Evolutionary conservation across 2,329 filamentous ascomycete species (phyloP), one percentile per base, ranked within the genome.

Genomic region (Paradendryphiella salina): DNA sequence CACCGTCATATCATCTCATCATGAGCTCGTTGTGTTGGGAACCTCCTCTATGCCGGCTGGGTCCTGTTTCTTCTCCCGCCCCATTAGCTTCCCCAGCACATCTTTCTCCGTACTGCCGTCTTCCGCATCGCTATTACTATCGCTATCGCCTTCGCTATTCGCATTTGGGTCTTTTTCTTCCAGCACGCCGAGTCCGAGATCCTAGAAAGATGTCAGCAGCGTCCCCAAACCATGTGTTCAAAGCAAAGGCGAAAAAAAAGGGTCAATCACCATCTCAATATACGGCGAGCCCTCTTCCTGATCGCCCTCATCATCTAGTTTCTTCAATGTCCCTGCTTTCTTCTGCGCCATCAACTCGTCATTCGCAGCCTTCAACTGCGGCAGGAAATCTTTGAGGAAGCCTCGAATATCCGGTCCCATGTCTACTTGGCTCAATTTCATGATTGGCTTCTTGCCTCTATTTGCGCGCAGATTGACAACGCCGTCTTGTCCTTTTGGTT

Each of bases 181-280:
- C 3, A 78, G 64, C 11, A 78, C 76, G n/a, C 76, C 76, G 29
- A 78, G 67, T 17, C 76, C 76, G n/a, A 78, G 73, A 54, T 77
- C 58, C 64, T 70, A 26, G 40, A 35, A 7, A 5, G 11, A 39
- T 15, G 15, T 64, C 31, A 65, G 48, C 18, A 46, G 17, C 34
- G 28, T 6, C 32, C 14, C n/a, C n/a, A n/a, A n/a, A n/a, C n/a
- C n/a, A n/a, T n/a, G n/a, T n/a, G n/a, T n/a, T n/a, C n/a, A n/a
- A n/a, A n/a, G n/a, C n/a, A n/a, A n/a, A n/a, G n/a, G n/a, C n/a
- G n/a, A n/a, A n/a, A n/a, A n/a, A n/a, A n/a, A n/a, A n/a, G n/a
- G n/a, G n/a, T n/a, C n/a, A n/a, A n/a, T 51, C 46, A 74, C 70
- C 74, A 75, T 74, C 51, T 77, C 74, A 48, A 75, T 75, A 39